phyloP scores from a whole-genome alignment of 345 rosid species.

The Euphorbia lathyris region DNA sequence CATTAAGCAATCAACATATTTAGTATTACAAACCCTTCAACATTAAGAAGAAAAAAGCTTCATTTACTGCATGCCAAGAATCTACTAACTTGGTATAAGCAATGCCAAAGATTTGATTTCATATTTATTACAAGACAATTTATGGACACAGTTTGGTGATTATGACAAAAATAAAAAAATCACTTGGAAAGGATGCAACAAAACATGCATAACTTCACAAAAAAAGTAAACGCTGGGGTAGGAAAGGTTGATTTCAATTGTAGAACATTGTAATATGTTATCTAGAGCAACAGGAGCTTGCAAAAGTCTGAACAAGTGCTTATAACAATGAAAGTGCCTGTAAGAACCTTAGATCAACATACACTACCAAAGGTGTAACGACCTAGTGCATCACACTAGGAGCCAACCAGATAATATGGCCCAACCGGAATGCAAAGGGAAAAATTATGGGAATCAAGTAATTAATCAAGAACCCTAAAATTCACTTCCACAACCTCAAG shows the following conservation, averaged over 20 bases:
- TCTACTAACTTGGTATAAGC: background rate
- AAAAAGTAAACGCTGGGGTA: background rate
- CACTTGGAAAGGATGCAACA: no score
- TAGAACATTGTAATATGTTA: background rate
- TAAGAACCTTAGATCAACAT: background rate
- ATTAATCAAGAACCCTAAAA: slow-evolving; percentile 15
- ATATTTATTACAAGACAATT: background rate
- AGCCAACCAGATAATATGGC: background rate
- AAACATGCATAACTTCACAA: background rate
- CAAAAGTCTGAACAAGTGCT: background rate
- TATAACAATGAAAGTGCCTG: background rate
- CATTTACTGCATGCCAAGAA: background rate
- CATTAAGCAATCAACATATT: background rate
- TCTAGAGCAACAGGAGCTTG: background rate
- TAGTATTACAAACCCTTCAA: background rate
- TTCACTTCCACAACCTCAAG: slow-evolving; percentile 62
- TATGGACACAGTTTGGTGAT: background rate
- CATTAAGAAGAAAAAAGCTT: background rate
- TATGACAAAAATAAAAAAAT: no score
- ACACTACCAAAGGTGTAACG: background rate
- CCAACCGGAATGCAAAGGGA: background rate
- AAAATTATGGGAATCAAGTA: slow-evolving; percentile 22
- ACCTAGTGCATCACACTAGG: background rate
- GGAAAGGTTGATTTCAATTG: background rate
- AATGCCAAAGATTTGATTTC: no score